Evolutionary conservation across 768 basidiomycete genomes (phyloP).

Genomic region (Lactarius psammicola): DNA sequence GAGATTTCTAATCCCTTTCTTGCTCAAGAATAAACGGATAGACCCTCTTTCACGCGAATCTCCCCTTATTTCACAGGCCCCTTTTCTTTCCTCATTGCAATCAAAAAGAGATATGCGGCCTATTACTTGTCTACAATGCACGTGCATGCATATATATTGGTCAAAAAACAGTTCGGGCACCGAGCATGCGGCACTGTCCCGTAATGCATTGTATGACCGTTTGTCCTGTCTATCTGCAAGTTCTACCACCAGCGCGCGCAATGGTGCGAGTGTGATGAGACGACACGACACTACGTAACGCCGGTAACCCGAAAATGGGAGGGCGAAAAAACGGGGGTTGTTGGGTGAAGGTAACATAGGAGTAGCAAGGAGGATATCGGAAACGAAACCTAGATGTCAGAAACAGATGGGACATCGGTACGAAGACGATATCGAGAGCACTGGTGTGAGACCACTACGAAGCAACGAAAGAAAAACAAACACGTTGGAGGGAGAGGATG

Average conservation of each 20-base stretch:
- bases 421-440: constrained; percentile 15
- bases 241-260: constrained; percentile 1
- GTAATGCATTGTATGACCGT: neutral
- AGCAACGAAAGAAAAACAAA: constrained; percentile 17
- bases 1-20: constrained; percentile 91
- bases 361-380: constrained; percentile 16
- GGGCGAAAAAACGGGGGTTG: neutral
- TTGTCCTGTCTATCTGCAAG: constrained; percentile 3
- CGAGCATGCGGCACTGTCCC: neutral
- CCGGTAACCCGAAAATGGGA: neutral
- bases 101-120: constrained; percentile 9
- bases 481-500: neutral
- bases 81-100: constrained; percentile 4
- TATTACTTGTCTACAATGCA: constrained; percentile 13
- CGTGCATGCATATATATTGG: constrained; percentile 9
- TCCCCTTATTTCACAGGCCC: neutral
- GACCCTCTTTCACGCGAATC: neutral
- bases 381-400: constrained; percentile 18
- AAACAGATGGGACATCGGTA: constrained; percentile 8
- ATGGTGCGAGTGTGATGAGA: neutral
- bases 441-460: constrained; percentile 6
- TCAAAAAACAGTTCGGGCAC: neutral
- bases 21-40: constrained; percentile 54
- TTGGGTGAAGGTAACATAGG: neutral
- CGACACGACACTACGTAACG: constrained; percentile 2